phyloP scores from a whole-genome alignment of 2,329 filamentous ascomycete species.

The Diaporthe helianthi region DNA sequence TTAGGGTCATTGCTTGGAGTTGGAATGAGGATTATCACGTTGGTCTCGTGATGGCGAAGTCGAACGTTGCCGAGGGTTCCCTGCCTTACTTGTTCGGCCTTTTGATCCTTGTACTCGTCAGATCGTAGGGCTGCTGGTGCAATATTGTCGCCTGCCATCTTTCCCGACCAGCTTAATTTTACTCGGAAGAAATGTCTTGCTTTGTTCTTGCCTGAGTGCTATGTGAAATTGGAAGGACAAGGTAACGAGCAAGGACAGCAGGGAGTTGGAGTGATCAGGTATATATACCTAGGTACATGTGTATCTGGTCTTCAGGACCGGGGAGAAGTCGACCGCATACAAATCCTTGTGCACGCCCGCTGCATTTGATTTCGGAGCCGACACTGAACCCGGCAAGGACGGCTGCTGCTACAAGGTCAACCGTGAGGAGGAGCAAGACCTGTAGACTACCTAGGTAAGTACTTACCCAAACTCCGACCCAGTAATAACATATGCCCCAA shows the following conservation, averaged over 20 bases:
- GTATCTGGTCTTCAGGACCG: no score
- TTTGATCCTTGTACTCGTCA: conserved; percentile 32
- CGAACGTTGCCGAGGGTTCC: conserved; percentile 51
- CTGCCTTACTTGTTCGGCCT: conserved; percentile 34
- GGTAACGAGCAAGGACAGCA: background rate
- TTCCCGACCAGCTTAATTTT: background rate
- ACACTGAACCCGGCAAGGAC: background rate
- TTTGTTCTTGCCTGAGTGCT: background rate
- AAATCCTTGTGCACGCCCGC: background rate
- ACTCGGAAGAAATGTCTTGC: background rate
- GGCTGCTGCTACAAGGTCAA: background rate
- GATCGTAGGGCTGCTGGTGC: conserved; percentile 34
- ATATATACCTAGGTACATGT: no score
- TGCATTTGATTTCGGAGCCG: background rate
- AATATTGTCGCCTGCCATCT: conserved; percentile 35
- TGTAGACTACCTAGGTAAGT: no score
- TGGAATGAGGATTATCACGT: conserved; percentile 59
- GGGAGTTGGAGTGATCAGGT: background rate
- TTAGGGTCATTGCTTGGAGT: conserved; percentile 57
- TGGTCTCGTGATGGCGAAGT: conserved; percentile 50
- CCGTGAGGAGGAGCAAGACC: background rate
- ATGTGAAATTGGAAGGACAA: background rate
- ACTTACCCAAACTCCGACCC: conserved; percentile 15
- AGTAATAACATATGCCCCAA: background rate
- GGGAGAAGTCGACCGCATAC: conserved; percentile 5